Base-by-base conservation (phyloP, 2,329 filamentous ascomycete genomes). In the Zymoseptoria brevis region DNA sequence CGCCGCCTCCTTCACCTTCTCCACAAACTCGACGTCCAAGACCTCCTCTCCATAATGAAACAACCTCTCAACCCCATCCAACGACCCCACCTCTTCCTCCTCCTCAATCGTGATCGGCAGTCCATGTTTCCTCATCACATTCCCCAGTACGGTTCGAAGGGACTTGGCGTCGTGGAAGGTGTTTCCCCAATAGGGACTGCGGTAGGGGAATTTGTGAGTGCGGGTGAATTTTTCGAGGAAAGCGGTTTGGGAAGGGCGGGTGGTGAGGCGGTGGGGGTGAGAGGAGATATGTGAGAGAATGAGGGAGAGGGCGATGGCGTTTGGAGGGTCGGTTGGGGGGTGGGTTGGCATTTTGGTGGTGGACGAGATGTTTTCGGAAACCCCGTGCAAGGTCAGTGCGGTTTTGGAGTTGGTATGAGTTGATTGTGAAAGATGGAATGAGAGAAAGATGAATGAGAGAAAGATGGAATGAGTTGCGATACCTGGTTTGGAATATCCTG, bases 111-210 rank as follows among this genome's bases (percentile, higher is more conserved):
- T 41, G 9, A 13, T 49, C 7, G 53, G 19, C 16, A 19, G 26
- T 5, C 19, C 19, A 54, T 48, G 26, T 30, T 53, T 51, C 26
- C 50, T 19, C 49, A 59, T 49, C 11, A 55, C 52, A 50, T 45
- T 51, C 4, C 41, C 53, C 13, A 59, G 49, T 6, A 53, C 57
- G 8, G 26, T 55, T 41, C 57, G 48, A 21, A 59, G 49, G 8
- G 57, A 59, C 8, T 29, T 48, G 21, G 26, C 57, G 35, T 59
- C 50, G 48, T 59, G 57, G 53, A 26, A 53, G 4, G 57, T 59
- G 50, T 59, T 49, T n/a, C 57, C 57, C 29, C 45, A 59, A 16
- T 49, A 56, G 19, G 48, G 24, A 54, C 53, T 55, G 26, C 52
- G 13, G 57, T 59, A 59, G 13, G 48, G 53, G 53, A 55, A 56